phyloP scores from a whole-genome alignment of 306 rosid species.

The Lathyrus aphaca region DNA sequence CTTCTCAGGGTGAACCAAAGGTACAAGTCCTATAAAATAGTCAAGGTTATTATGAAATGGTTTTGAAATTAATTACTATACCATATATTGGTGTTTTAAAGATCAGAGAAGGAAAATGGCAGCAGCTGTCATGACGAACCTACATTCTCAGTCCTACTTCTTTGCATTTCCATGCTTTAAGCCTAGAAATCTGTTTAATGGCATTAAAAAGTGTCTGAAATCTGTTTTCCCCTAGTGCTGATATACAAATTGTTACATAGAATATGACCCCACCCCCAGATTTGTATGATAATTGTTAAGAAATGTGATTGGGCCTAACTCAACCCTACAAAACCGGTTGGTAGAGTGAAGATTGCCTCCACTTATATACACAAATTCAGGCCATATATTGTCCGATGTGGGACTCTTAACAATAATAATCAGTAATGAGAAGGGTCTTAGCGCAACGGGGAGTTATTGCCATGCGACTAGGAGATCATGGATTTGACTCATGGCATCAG shows the following conservation, averaged over 20 bases:
- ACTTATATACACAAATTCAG: too few species aligned
- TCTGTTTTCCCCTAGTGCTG: background rate
- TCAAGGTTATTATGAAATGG: background rate
- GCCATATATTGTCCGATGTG: too few species aligned
- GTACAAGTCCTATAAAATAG: slow-evolving; percentile 46
- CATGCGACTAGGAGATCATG: background rate
- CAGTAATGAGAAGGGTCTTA: slow-evolving; percentile 2
- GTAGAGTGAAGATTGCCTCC: too few species aligned
- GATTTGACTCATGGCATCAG: background rate
- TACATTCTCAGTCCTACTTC: background rate
- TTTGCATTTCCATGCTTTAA: slow-evolving; percentile 21
- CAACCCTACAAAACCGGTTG: too few species aligned
- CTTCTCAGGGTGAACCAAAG: slow-evolving; percentile 99
- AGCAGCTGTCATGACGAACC: background rate
- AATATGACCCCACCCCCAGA: slow-evolving; percentile 23
- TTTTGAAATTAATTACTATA: slow-evolving; percentile 21
- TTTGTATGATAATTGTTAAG: background rate
- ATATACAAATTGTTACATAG: slow-evolving; percentile 10
- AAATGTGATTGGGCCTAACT: too few species aligned
- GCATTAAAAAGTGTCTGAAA: background rate
- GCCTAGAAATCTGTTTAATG: slow-evolving; percentile 26
- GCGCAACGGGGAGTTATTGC: background rate
- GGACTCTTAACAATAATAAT: too few species aligned
- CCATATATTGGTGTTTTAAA: slow-evolving; percentile 10
- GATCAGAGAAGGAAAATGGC: slow-evolving; percentile 1